These are phyloP conservation scores for Monosporascus cannonballus DNA, from an alignment of 2,329 filamentous ascomycete species.

Conservation along the genomic window DNA sequence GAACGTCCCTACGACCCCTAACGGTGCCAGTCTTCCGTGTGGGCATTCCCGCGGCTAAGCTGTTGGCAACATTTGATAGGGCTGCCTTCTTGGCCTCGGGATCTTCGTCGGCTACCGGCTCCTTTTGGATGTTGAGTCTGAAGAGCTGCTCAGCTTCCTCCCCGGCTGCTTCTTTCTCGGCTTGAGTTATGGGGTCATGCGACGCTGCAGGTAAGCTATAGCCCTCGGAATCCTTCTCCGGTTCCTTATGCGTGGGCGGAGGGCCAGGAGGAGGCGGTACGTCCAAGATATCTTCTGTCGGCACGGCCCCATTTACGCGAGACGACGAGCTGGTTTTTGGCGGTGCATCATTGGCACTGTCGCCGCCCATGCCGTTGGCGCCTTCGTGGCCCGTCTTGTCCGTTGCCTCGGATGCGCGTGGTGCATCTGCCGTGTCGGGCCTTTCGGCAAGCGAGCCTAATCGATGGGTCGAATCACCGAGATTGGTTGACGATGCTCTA, in stretches of 20 bases:
- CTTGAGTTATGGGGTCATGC: constrained; percentile 64
- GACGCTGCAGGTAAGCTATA: constrained; percentile 64
- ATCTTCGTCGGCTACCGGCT: constrained; percentile 72
- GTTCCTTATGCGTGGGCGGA: constrained; percentile 39
- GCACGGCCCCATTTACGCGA: constrained; percentile 42
- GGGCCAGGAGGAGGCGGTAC: constrained; percentile 46
- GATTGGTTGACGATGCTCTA: constrained; percentile 52
- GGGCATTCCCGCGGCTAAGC: constrained; percentile 57
- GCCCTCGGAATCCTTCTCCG: constrained; percentile 64
- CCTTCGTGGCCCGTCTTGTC: constrained; percentile 34
- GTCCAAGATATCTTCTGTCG: constrained; percentile 40
- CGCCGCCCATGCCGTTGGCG: constrained; percentile 39
- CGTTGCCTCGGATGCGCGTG: constrained; percentile 25
- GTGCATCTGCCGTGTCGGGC: constrained; percentile 32
- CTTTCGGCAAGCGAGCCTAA: constrained; percentile 54
- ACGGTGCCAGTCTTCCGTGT: constrained; percentile 69
- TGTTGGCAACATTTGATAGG: constrained; percentile 68
- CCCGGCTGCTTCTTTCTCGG: constrained; percentile 58
- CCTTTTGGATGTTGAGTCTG: constrained; percentile 74
- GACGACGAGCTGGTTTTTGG: constrained; percentile 26
- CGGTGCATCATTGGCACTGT: constrained; percentile 26
- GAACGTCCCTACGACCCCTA: constrained; percentile 81
- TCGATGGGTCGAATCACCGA: constrained; percentile 46
- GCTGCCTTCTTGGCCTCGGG: constrained; percentile 68
- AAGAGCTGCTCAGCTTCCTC: constrained; percentile 62